These are phyloP conservation scores for Phytophthora gonapodyides DNA, from an alignment of 352 stramenopile species.

Conservation along the genomic window DNA sequence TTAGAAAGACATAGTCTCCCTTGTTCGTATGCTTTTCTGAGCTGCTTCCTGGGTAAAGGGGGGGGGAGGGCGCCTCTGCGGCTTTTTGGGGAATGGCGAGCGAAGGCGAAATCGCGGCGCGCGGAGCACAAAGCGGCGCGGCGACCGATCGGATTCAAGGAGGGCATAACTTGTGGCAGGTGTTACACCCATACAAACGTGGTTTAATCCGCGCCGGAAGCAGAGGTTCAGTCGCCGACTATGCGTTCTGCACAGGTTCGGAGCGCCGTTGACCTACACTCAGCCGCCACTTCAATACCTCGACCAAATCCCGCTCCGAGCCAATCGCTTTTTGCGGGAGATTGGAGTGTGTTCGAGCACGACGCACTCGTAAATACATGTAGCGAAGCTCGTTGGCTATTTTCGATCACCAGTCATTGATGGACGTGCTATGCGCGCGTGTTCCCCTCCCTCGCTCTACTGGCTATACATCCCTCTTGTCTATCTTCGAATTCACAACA, in stretches of 20 bases:
- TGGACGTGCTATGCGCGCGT: no score
- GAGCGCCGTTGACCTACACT: slow-evolving; percentile 33
- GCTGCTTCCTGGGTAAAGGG: slow-evolving; percentile 64
- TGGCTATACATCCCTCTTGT: no score
- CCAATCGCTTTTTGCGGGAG: slow-evolving; percentile 8
- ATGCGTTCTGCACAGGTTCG: slow-evolving; percentile 19
- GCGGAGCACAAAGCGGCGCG: slow-evolving; percentile 7
- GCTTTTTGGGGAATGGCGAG: slow-evolving; percentile 67
- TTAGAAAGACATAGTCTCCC: slow-evolving; percentile 91
- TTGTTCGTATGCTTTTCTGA: slow-evolving; percentile 76
- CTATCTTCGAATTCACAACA: no score
- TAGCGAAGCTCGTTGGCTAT: slow-evolving; percentile 15
- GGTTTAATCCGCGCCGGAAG: background rate
- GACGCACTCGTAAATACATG: background rate
- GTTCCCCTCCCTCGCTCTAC: no score
- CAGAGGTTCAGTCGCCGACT: slow-evolving; percentile 22
- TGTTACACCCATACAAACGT: background rate
- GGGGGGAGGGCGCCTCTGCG: slow-evolving; percentile 67
- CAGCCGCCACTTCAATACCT: slow-evolving; percentile 31
- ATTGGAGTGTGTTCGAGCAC: background rate
- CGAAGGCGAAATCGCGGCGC: background rate
- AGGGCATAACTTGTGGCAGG: slow-evolving; percentile 8
- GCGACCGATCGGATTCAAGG: background rate
- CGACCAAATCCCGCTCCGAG: slow-evolving; percentile 8
- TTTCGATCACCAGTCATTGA: slow-evolving; percentile 34